Conservation (phyloP, 2,329 filamentous ascomycete species). For the Endoconidiophora polonica region DNA sequence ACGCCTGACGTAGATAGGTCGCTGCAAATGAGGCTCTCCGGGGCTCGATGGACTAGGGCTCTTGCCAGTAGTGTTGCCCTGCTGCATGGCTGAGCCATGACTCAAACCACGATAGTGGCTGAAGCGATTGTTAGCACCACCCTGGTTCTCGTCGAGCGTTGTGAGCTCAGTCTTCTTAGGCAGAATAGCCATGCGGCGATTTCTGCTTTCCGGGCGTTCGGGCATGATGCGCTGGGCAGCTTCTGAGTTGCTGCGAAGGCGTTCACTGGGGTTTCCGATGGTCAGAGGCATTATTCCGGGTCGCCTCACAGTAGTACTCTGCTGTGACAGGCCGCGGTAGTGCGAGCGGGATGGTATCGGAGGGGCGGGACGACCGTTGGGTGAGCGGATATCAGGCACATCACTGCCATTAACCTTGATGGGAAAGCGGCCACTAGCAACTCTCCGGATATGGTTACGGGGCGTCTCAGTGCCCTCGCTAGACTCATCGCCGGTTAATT, state of each 20-base stretch:
- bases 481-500: constrained; percentile 41
- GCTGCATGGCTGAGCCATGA: constrained; percentile 52
- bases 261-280: constrained; percentile 53
- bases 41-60: constrained; percentile 42
- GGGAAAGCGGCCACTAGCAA: constrained; percentile 47
- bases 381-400: constrained; percentile 49
- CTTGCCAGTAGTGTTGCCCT: constrained; percentile 22
- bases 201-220: constrained; percentile 37
- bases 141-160: constrained; percentile 44
- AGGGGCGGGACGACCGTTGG: constrained; percentile 39
- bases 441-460: constrained; percentile 47
- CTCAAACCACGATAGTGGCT: constrained; percentile 51
- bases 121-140: constrained; percentile 39
- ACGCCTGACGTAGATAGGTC: constrained; percentile 45
- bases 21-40: constrained; percentile 38
- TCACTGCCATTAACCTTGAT: constrained; percentile 62
- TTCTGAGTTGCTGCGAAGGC: constrained; percentile 49
- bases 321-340: constrained; percentile 56
- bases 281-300: constrained; percentile 50
- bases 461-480: constrained; percentile 70
- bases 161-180: constrained; percentile 45
- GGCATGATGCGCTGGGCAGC: constrained; percentile 29
- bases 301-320: constrained; percentile 43
- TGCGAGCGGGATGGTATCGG: constrained; percentile 61
- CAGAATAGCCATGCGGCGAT: constrained; percentile 47